Evolutionary conservation across 1,284 basidiomycete genomes (phyloP).

Genomic region (Cystobasidium slooffiae): DNA sequence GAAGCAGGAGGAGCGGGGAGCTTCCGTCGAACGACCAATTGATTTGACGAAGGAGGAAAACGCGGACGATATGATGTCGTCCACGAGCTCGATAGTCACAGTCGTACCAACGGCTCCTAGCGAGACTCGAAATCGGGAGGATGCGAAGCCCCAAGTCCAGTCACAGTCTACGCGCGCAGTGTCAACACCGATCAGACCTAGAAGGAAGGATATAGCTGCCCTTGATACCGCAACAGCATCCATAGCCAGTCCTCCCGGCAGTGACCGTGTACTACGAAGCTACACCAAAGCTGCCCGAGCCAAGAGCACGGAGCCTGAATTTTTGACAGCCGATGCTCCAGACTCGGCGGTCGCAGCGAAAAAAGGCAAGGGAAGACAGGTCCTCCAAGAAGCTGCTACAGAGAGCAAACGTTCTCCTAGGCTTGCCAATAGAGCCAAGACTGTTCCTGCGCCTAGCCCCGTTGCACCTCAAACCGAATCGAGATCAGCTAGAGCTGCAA

Average conservation of each 20-base stretch:
- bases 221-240: neutral
- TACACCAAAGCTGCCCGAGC: neutral
- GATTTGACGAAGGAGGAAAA: neutral
- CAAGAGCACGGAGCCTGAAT: neutral
- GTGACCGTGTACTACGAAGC: conserved; percentile 20
- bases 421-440: neutral
- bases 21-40: neutral
- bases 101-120: neutral
- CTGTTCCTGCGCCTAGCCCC: neutral
- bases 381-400: neutral
- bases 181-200: neutral
- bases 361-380: neutral
- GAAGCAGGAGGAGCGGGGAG: neutral
- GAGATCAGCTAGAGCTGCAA: conserved; percentile 8
- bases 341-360: too few species aligned
- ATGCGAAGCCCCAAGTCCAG: too few species aligned
- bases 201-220: neutral
- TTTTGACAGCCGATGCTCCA: neutral
- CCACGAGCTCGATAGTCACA: neutral
- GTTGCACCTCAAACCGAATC: neutral
- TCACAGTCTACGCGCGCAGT: neutral
- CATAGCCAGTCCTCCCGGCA: conserved; percentile 4
- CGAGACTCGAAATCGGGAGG: too few species aligned
- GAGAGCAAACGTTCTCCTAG: neutral
- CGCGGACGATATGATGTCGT: neutral